Evolutionary conservation across 1,284 basidiomycete species (phyloP), one percentile per base, ranked within the genome.

Genomic region (Sporisorium iseilematis-ciliati): DNA sequence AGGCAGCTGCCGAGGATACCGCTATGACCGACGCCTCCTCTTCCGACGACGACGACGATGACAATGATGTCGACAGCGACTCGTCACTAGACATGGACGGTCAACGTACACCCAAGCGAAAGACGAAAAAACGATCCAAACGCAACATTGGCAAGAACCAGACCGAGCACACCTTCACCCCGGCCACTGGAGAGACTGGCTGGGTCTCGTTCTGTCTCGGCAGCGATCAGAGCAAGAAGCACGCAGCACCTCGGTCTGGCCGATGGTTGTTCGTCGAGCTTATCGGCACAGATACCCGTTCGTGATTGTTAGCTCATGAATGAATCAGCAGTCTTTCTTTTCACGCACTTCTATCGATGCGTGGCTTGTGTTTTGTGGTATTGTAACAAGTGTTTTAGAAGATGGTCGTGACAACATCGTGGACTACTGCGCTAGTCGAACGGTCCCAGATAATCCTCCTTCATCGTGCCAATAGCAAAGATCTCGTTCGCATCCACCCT

Each of bases 401-500:
- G 31, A 41, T 20, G 38, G 18, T 29, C 38, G 23, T 40, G 20
- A 21, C 20, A 3, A 40, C 1, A 21, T 18, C 26, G 20, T 18
- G 25, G 50, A 20, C 40, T 14, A 4, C 5, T 38, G 35, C 33
- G 35, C 14, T 38, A 81, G 41, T 80, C 76, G 35, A 82, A 83
- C 0, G 78, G 78, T 11, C 82, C 82, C 0, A 84, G 61, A 45
- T 82, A 84, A 63, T 84, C 82, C 57, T 84, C 82, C 72, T 84
- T 84, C 81, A 84, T 82, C 7, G 81, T 83, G 3, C 79, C 82
- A 52, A 84, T 83, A 11, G 82, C 81, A 51, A 84, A 84, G 51
- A 99, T 97, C 86, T 98, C 95, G 26, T 94, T 97, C 21, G 95
- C 95, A 84, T 99, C 96, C 8, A 97, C 93, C 81, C 96, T 91